A percentile compares a stretch with the other conserved stretches of the same genome.
Evolutionary conservation across 2,329 filamentous ascomycete species (phyloP).

Genomic region (Ceratocystis huliohia): DNA sequence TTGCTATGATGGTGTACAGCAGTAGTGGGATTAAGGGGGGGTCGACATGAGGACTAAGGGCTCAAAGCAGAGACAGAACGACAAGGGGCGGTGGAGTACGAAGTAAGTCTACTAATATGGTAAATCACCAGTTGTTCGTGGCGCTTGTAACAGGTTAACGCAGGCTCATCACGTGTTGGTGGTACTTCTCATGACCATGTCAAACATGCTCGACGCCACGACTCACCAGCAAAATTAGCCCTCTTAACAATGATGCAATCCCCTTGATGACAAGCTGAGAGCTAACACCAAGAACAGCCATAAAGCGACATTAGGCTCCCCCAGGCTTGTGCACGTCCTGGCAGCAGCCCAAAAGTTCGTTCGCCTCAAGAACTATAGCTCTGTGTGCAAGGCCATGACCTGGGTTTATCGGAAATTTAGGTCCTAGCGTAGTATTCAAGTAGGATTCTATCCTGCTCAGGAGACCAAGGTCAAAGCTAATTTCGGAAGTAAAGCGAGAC

Average conservation of each 20-base stretch:
- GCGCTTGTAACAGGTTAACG: background rate
- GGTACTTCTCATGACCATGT: background rate
- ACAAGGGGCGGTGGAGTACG: background rate
- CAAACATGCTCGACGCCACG: background rate
- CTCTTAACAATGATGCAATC: background rate
- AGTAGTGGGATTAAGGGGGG: no score
- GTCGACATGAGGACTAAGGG: no score
- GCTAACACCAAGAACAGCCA: background rate
- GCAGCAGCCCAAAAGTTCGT: background rate
- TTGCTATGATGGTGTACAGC: no score
- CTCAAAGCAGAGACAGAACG: background rate
- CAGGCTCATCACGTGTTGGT: background rate
- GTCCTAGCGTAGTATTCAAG: background rate
- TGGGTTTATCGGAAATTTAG: background rate
- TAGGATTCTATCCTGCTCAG: background rate
- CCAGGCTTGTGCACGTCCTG: background rate
- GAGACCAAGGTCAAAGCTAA: background rate
- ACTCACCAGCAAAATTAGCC: background rate
- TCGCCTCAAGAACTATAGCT: background rate
- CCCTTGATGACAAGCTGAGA: background rate
- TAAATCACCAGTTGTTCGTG: background rate
- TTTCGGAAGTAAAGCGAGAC: constrained; percentile 1
- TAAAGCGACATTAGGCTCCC: background rate
- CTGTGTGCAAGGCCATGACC: background rate
- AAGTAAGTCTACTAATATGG: background rate